Evolutionary conservation across 306 rosid species (phyloP).

Genomic region (Vigna radiata): DNA sequence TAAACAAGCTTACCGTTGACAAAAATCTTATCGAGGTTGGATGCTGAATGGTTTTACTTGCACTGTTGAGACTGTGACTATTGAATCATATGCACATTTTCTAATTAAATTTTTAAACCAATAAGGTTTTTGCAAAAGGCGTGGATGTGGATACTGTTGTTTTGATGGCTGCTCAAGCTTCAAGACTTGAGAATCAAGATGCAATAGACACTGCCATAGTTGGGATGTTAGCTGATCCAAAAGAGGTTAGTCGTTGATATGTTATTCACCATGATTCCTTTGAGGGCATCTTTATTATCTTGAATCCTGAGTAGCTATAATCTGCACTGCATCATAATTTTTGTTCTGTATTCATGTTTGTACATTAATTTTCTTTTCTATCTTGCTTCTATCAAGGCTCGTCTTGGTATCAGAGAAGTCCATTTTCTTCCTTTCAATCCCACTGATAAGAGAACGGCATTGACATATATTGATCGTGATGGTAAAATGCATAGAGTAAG

Average conservation of each 20-base stretch:
- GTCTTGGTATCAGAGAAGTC: constrained; percentile 81
- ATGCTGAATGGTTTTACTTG: constrained; percentile 34
- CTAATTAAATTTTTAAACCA: constrained; percentile 32
- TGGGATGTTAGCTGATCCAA: constrained; percentile 93
- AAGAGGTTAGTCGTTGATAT: constrained; percentile 62
- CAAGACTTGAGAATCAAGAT: constrained; percentile 91
- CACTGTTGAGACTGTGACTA: not conserved
- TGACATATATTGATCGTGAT: constrained; percentile 76
- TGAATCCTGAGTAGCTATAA: not conserved
- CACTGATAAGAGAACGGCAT: constrained; percentile 90
- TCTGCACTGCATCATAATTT: not conserved
- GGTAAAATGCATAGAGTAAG: constrained; percentile 92
- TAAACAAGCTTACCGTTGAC: constrained; percentile 84
- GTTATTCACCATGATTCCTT: not conserved
- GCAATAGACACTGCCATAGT: constrained; percentile 92
- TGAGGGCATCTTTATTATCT: not conserved
- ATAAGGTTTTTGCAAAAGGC: constrained; percentile 82
- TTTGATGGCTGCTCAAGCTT: constrained; percentile 93
- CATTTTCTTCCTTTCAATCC: constrained; percentile 97
- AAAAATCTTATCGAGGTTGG: constrained; percentile 85
- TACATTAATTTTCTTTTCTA: constrained; percentile 26
- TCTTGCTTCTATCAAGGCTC: constrained; percentile 64
- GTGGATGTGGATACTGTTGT: constrained; percentile 83
- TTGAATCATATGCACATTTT: not conserved
- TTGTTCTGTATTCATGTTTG: constrained; percentile 8